Evolutionary conservation across 352 stramenopile species (phyloP), one percentile per base, ranked within the genome.

Genomic region (Pythium biforme): DNA sequence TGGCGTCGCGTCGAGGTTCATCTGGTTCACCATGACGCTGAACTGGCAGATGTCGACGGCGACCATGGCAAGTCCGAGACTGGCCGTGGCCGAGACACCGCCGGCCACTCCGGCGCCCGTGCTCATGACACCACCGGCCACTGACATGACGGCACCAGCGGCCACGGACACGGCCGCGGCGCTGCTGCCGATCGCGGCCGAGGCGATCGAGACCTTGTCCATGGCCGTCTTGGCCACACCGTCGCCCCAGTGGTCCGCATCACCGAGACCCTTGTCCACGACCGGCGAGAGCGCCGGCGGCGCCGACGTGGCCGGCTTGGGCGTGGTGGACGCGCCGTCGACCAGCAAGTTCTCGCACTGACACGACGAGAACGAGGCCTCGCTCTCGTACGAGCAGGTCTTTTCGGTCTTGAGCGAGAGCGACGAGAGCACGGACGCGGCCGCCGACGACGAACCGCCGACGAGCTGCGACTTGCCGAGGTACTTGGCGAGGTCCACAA

Each of bases 1-100:
- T 23, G 83, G 81, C 29, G 79, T 83, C 6, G 79, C 81, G 37
- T 92, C 80, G 22, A 92, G 66, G 68, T 92, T 92, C 78, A 92
- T 87, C 59, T 92, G 83, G 70, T 85, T 92, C 29, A 92, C 73
- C 83, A 92, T 92, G 55, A 92, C 78, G 11, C 78, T 78, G 59
- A 92, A 92, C 70, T 92, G 83, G 55, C 83, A 92, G 26, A 92
- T 72, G 29, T 92, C 83, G 33, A 91, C 75, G 0, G 81, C 80
- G 22, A 81, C 80, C 66, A 91, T 80, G 20, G 79, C 84, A 29
- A 90, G 76, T 9, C 81, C 75, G n/a, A 88, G 69, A 64, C 77
- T 86, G 20, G 83, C 81, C 19, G 74, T 77, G 2, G 81, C 77
- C 27, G 76, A 86, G 10, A 88, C 72, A 52, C 78, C 76, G 4